These are phyloP conservation scores for Aspergillus nanangensis DNA, from an alignment of 495 filamentous ascomycete genomes.

Conservation along the genomic window DNA sequence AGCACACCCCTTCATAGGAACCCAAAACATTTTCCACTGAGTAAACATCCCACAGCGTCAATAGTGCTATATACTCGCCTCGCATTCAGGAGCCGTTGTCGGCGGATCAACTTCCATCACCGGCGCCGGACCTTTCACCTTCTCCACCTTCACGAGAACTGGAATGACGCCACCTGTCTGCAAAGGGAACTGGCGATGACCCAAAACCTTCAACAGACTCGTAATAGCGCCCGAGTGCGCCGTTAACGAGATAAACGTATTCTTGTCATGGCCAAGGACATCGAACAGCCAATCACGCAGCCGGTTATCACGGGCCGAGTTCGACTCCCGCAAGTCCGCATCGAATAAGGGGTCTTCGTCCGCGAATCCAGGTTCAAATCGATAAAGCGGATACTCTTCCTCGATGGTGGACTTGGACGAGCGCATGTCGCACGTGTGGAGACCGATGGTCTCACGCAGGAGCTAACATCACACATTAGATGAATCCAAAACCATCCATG, in stretches of 20 bases:
- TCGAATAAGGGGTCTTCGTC: conserved; percentile 60
- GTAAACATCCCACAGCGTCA: too few relatives aligned
- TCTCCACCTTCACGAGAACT: conserved; percentile 57
- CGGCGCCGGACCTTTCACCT: too few relatives aligned
- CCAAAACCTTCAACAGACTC: conserved; percentile 53
- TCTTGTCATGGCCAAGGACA: conserved; percentile 57
- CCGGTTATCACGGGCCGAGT: conserved; percentile 52
- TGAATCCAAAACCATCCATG: too few relatives aligned
- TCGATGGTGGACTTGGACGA: conserved; percentile 54
- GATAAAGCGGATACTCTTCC: conserved; percentile 53
- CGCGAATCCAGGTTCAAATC: conserved; percentile 59
- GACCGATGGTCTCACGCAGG: conserved; percentile 68
- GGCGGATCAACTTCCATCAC: too few relatives aligned
- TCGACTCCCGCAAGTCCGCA: conserved; percentile 48
- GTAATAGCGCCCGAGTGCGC: conserved; percentile 68
- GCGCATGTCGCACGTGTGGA: conserved; percentile 79
- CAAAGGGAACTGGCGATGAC: conserved; percentile 61
- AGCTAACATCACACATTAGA: too few relatives aligned
- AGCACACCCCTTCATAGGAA: too few relatives aligned
- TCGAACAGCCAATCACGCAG: conserved; percentile 54
- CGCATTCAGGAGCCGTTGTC: too few relatives aligned
- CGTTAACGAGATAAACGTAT: conserved; percentile 63
- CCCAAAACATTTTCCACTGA: too few relatives aligned
- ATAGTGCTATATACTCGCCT: too few relatives aligned
- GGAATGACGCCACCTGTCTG: conserved; percentile 70